phyloP scores from a whole-genome alignment of 73 alveolate species.

The Blepharisma japonicum region DNA sequence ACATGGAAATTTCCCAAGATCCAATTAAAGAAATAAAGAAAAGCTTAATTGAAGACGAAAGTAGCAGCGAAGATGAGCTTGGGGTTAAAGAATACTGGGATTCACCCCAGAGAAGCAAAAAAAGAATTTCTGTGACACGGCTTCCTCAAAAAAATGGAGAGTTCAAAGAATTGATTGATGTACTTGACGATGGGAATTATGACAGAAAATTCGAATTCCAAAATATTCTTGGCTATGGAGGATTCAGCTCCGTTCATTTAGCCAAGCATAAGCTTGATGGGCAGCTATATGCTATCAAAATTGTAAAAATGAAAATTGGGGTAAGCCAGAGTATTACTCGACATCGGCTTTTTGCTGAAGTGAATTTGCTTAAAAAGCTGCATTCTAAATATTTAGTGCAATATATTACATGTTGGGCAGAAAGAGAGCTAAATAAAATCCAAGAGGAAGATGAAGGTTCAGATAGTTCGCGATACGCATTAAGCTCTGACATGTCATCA shows the following conservation, averaged over 20 bases:
- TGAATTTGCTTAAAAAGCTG: not conserved
- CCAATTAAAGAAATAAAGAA: too few species aligned
- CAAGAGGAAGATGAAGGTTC: not conserved
- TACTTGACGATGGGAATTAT: conserved; percentile 14
- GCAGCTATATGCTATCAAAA: conserved; percentile 11
- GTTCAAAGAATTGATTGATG: not conserved
- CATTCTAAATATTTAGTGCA: conserved; percentile 19
- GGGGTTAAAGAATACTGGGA: too few species aligned
- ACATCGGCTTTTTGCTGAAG: conserved; percentile 23
- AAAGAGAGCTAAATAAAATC: not conserved
- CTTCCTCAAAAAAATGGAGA: not conserved
- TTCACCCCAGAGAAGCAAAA: too few species aligned
- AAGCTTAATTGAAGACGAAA: too few species aligned
- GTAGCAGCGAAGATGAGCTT: too few species aligned
- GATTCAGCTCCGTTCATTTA: conserved; percentile 2
- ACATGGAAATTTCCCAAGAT: too few species aligned
- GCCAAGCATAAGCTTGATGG: conserved; percentile 15
- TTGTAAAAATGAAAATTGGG: conserved; percentile 10
- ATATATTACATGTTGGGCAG: conserved; percentile 19
- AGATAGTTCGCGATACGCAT: not conserved
- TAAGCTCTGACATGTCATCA: not conserved
- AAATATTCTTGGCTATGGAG: conserved; percentile 20
- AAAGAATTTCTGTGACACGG: too few species aligned
- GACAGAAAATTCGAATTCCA: not conserved
- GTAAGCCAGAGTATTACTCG: not conserved